Percentiles rank a stretch among this genome's conserved stretches.
These are phyloP conservation scores for Boletellus sp. DNA, from an alignment of 768 basidiomycete genomes.

Conservation along the genomic window DNA sequence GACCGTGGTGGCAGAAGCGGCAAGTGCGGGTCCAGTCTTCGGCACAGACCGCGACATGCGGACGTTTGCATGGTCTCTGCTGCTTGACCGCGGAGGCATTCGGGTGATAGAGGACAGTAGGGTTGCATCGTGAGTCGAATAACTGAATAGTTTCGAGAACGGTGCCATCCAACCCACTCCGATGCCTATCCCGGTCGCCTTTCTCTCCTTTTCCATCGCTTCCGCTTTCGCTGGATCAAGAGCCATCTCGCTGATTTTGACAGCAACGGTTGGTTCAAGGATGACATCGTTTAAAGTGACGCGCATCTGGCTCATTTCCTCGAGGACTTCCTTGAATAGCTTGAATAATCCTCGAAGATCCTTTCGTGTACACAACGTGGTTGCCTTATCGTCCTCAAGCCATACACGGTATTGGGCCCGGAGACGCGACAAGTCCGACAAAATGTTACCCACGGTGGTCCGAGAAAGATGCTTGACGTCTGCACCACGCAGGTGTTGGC, in stretches of 20 bases:
- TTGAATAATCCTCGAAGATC: conserved; percentile 83
- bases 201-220: conserved; percentile 33
- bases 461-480: conserved; percentile 86
- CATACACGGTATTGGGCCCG: conserved; percentile 69
- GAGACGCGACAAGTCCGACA: conserved; percentile 66
- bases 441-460: conserved; percentile 69
- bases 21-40: conserved; percentile 80
- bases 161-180: conserved; percentile 78
- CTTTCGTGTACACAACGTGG: conserved; percentile 62
- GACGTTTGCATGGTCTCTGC: conserved; percentile 19
- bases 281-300: conserved; percentile 84
- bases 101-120: conserved; percentile 11
- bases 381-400: conserved; percentile 70
- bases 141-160: conserved; percentile 73
- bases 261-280: conserved; percentile 78
- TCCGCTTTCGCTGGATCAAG: conserved; percentile 56
- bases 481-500: conserved; percentile 81
- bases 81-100: conserved; percentile 28
- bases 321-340: conserved; percentile 79
- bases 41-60: conserved; percentile 54
- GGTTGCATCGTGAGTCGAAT: conserved; percentile 28
- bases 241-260: conserved; percentile 65
- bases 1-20: conserved; percentile 87
- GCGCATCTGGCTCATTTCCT: conserved; percentile 78
- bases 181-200: conserved; percentile 30